Evolutionary conservation across 495 filamentous ascomycete genomes (phyloP).

Genomic region (Annulohypoxylon stygium): DNA sequence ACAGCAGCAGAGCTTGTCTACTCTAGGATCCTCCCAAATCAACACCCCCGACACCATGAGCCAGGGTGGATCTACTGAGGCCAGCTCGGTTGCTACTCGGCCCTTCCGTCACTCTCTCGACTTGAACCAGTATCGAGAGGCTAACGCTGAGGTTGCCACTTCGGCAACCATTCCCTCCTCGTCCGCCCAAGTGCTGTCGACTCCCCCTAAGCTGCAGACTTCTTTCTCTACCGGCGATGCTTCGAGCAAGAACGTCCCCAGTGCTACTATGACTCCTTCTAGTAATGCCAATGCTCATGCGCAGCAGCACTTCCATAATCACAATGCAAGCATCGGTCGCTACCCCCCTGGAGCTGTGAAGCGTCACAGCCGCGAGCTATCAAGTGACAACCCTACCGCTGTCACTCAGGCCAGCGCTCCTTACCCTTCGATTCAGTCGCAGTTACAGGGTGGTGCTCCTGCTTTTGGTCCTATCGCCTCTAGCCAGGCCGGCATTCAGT

Average conservation of each 20-base stretch:
- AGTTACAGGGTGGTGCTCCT: constrained; percentile 81
- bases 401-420: constrained; percentile 62
- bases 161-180: constrained; percentile 56
- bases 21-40: constrained; percentile 63
- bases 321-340: constrained; percentile 83
- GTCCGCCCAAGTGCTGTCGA: constrained; percentile 59
- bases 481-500: constrained; percentile 49
- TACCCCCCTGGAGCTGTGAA: constrained; percentile 73
- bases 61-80: constrained; percentile 51
- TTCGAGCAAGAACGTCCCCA: constrained; percentile 75
- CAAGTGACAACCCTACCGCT: constrained; percentile 56
- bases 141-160: constrained; percentile 42
- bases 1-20: constrained; percentile 84
- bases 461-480: constrained; percentile 71
- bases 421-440: constrained; percentile 70
- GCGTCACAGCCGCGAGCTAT: constrained; percentile 77
- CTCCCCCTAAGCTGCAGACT: constrained; percentile 78
- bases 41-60: constrained; percentile 48
- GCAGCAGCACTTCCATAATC: constrained; percentile 84
- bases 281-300: constrained; percentile 73
- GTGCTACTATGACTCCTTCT: constrained; percentile 45
- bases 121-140: constrained; percentile 60
- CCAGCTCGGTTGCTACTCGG: constrained; percentile 58
- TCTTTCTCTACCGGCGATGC: constrained; percentile 93
- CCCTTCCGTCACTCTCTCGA: constrained; percentile 70